Evolutionary conservation across 2,329 filamentous ascomycete genomes (phyloP).

Genomic region (Exophiala alcalophila): DNA sequence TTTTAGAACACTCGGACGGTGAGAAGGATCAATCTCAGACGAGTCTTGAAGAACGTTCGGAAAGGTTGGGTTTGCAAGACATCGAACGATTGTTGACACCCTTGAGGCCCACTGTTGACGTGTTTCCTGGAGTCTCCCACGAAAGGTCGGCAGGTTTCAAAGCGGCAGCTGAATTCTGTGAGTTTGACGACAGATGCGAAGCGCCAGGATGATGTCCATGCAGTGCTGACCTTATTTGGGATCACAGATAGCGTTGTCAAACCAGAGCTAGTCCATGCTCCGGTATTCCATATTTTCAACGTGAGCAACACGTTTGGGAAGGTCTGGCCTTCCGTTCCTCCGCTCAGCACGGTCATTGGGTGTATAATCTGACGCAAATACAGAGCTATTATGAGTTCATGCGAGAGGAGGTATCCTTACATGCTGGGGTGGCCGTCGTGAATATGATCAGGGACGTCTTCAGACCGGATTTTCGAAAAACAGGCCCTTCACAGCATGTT

Average conservation of each 20-base stretch:
- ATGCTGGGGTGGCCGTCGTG: constrained; percentile 4
- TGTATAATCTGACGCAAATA: not conserved
- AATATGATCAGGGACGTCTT: constrained; percentile 7
- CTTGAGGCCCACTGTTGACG: not conserved
- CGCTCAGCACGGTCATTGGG: not conserved
- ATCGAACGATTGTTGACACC: not conserved
- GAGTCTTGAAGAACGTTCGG: too few species aligned
- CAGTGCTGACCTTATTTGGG: too few species aligned
- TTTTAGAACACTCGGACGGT: too few species aligned
- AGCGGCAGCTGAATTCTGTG: constrained; percentile 4
- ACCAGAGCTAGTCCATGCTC: constrained; percentile 1
- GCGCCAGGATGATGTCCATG: too few species aligned
- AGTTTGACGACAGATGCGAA: not conserved
- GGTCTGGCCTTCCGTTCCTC: not conserved
- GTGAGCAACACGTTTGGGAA: constrained; percentile 6
- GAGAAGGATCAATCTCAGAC: too few species aligned
- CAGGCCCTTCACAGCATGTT: constrained; percentile 1
- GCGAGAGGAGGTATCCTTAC: constrained; percentile 1
- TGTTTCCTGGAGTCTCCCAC: constrained; percentile 2
- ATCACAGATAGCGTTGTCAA: constrained; percentile 1
- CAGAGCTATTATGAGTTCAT: constrained; percentile 5
- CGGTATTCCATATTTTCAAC: constrained; percentile 4
- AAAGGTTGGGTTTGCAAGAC: too few species aligned
- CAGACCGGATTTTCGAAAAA: not conserved
- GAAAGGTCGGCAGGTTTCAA: not conserved